Percentiles rank a stretch among this genome's conserved stretches.
Conservation (phyloP, 2,329 filamentous ascomycete species). For the Stagonosporopsis tanaceti region DNA sequence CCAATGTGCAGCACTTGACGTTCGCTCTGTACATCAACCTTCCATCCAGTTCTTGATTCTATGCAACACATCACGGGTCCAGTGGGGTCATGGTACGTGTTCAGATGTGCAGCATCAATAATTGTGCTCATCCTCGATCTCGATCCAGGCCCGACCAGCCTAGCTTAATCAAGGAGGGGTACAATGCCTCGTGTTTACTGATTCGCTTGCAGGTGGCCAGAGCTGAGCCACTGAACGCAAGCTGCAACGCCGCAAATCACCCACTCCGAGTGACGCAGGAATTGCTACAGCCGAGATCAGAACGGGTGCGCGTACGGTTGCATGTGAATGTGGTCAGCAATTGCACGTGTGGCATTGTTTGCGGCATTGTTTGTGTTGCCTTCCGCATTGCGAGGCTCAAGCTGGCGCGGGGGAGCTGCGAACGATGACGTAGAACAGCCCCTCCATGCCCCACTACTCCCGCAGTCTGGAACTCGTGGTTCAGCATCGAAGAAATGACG, state of each 20-base stretch:
- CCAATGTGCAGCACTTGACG: constrained; percentile 17
- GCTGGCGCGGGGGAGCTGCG: constrained; percentile 15
- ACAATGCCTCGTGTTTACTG: constrained; percentile 14
- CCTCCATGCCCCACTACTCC: constrained; percentile 12
- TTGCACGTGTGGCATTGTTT: constrained; percentile 14
- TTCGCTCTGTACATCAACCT: constrained; percentile 15
- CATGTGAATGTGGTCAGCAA: constrained; percentile 8
- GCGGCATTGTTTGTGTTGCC: constrained; percentile 16
- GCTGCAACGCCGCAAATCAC: constrained; percentile 1
- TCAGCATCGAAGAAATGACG: constrained; percentile 21
- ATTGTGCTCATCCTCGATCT: constrained; percentile 15
- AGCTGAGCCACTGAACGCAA: constrained; percentile 18
- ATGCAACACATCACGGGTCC: constrained; percentile 16
- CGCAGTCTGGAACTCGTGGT: constrained; percentile 16
- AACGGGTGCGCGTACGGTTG: not conserved
- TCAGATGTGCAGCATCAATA: constrained; percentile 3
- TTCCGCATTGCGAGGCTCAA: constrained; percentile 7
- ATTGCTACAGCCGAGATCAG: not conserved
- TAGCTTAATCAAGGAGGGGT: constrained; percentile 15
- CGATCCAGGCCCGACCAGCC: constrained; percentile 8
- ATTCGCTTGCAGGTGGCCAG: constrained; percentile 15
- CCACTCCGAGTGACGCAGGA: constrained; percentile 1
- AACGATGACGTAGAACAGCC: constrained; percentile 15
- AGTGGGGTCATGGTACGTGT: constrained; percentile 11
- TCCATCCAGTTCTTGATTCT: constrained; percentile 6